Base-by-base conservation (phyloP, 176 grass and related monocot genomes). In the Rhynchospora breviuscula region DNA sequence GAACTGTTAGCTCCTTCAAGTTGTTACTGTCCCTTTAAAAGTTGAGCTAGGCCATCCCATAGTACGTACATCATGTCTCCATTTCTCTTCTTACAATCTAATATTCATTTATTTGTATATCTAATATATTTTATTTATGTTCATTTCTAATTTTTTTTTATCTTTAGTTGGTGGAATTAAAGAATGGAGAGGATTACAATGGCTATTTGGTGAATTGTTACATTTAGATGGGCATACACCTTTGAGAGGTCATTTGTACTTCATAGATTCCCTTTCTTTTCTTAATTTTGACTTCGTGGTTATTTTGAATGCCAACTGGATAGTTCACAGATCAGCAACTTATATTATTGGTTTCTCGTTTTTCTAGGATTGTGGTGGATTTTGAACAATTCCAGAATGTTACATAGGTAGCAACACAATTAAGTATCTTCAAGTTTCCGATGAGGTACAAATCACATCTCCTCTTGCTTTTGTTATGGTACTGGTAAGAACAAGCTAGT, bases 161-260 rank as follows among this genome's bases (percentile, higher is more conserved):
- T 46, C 7, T 31, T 22, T 72, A 99, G 97, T 89, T 95, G 59
- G 97, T 99, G 80, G 97, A 99, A 87, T 86, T 99, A 80, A 99
- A 99, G 86, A 99, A 99, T 56, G 93, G 97, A 1, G 97, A 99
- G 85, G 96, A 93, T 0, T 99, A 96, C 83, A 99, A 99, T 48
- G 97, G 96, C 29, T 93, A 99, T 82, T 90, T 99, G 87, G 97
- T 99, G 46, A 99, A 99, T 60, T 99, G 97, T 26, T 91, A 99
- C 79, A 96, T 93, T 51, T 99, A 93, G 97, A 99, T 99, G 97
- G 95, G 96, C 80, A 99, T 99, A 64, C 97, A 99, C 83, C 97
- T 99, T 25, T 83, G 97, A 73, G 97, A 99, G 87, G 93, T 99
- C 83, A 99, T 99, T 75, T 99, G 96, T 78, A 99, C 96, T 46